These are phyloP conservation scores for Naganishia friedmannii DNA, from an alignment of 768 basidiomycete genomes.

Conservation along the genomic window DNA sequence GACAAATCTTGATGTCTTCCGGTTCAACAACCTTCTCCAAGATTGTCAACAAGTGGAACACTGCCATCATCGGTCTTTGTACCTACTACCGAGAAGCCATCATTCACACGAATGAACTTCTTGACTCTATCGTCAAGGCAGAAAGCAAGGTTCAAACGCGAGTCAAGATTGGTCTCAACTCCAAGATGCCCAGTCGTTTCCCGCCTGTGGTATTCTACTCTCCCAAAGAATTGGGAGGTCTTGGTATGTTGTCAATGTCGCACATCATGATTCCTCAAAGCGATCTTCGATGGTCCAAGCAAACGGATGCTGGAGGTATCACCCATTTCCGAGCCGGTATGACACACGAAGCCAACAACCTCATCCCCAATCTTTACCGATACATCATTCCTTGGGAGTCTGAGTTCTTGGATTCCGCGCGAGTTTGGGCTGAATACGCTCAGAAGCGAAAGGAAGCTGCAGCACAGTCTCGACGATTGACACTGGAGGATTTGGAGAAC, in stretches of 20 bases:
- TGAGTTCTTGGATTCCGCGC: conserved; percentile 94
- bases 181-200: conserved; percentile 99
- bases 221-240: conserved; percentile 95
- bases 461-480: conserved; percentile 92
- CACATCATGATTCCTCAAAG: conserved; percentile 98
- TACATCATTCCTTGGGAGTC: conserved; percentile 97
- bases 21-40: conserved; percentile 98
- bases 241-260: conserved; percentile 99
- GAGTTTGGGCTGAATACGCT: conserved; percentile 98
- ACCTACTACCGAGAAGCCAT: conserved; percentile 98
- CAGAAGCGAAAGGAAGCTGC: conserved; percentile 99
- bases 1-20: conserved; percentile 91
- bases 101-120: conserved; percentile 91
- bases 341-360: conserved; percentile 70
- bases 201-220: conserved; percentile 82
- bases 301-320: conserved; percentile 94
- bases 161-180: conserved; percentile 98
- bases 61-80: conserved; percentile 90
- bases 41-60: conserved; percentile 67
- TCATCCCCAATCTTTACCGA: conserved; percentile 95
- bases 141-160: conserved; percentile 99
- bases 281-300: conserved; percentile 95
- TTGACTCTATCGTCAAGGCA: conserved; percentile 94
- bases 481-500: conserved; percentile 95
- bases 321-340: conserved; percentile 99